These are phyloP conservation scores for Ophiostoma angusticollis DNA, from an alignment of 2,329 filamentous ascomycete species.

Conservation along the genomic window DNA sequence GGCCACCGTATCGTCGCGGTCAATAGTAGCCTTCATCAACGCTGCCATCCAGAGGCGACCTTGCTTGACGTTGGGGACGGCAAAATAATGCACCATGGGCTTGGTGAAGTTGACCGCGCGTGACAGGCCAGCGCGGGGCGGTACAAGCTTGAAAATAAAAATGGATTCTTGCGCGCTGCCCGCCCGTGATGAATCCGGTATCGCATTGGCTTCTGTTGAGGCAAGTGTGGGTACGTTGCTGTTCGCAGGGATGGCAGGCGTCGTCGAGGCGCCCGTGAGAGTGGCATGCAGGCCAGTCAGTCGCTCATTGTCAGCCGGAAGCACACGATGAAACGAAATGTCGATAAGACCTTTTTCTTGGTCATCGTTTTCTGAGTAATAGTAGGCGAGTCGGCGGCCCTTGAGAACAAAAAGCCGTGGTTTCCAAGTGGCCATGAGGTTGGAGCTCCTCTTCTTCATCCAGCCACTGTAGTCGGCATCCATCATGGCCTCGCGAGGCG, in stretches of 20 bases:
- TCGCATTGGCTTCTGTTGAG: conserved; percentile 35
- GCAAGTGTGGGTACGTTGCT: conserved; percentile 33
- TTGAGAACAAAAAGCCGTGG: conserved; percentile 89
- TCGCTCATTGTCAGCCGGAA: conserved; percentile 83
- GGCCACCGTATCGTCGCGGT: conserved; percentile 67
- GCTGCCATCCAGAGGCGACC: conserved; percentile 97
- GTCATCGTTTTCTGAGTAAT: conserved; percentile 84
- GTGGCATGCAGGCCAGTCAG: conserved; percentile 85
- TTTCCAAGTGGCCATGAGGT: conserved; percentile 96
- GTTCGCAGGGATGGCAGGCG: conserved; percentile 42
- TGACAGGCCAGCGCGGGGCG: conserved; percentile 74
- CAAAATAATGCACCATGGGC: conserved; percentile 94
- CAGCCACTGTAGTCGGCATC: conserved; percentile 89
- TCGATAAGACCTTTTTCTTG: conserved; percentile 95
- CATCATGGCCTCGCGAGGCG: conserved; percentile 70
- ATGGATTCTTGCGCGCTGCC: conserved; percentile 43
- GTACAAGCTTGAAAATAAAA: conserved; percentile 97
- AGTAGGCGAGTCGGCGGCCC: conserved; percentile 84
- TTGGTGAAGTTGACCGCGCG: conserved; percentile 95
- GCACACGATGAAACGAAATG: conserved; percentile 93
- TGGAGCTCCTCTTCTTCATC: conserved; percentile 99
- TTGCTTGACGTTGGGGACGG: conserved; percentile 77
- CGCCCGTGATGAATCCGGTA: conserved; percentile 18
- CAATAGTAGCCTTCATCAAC: conserved; percentile 96
- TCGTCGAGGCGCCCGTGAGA: conserved; percentile 70